A percentile compares a stretch with the other conserved stretches of the same genome.
phyloP scores from a whole-genome alignment of 2,329 filamentous ascomycete species.

The Alternaria tenuissima region DNA sequence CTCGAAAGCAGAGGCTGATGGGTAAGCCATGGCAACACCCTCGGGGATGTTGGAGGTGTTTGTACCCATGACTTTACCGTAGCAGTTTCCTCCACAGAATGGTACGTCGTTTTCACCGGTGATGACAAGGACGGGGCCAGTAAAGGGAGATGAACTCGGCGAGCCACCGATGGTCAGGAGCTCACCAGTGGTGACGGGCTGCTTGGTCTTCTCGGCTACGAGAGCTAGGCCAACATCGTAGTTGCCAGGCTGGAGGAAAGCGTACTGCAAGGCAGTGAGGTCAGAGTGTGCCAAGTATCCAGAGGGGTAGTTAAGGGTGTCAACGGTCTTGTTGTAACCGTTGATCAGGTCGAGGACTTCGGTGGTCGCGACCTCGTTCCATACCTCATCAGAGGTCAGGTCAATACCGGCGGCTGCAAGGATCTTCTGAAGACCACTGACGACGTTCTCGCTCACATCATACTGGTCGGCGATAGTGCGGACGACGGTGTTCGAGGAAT shows the following conservation, averaged over 20 bases:
- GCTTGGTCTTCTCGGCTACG: slow-evolving; percentile 57
- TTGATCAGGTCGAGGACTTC: slow-evolving; percentile 43
- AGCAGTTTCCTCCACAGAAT: slow-evolving; percentile 71
- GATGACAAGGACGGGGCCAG: slow-evolving; percentile 66
- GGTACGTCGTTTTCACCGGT: slow-evolving; percentile 62
- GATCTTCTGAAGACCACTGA: slow-evolving; percentile 27
- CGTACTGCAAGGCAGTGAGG: slow-evolving; percentile 60
- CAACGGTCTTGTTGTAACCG: slow-evolving; percentile 39
- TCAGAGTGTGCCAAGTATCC: slow-evolving; percentile 64
- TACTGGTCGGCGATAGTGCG: slow-evolving; percentile 19
- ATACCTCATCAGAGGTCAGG: slow-evolving; percentile 30
- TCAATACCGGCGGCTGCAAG: slow-evolving; percentile 25
- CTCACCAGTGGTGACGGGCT: slow-evolving; percentile 67
- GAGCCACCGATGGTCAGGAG: slow-evolving; percentile 63
- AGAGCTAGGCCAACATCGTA: slow-evolving; percentile 65
- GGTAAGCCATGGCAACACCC: slow-evolving; percentile 54
- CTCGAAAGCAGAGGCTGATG: slow-evolving; percentile 59
- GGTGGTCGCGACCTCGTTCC: slow-evolving; percentile 40
- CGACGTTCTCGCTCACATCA: slow-evolving; percentile 19
- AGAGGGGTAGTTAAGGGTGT: slow-evolving; percentile 44
- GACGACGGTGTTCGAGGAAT: slow-evolving; percentile 27
- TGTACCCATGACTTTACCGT: slow-evolving; percentile 49
- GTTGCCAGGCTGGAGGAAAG: slow-evolving; percentile 58
- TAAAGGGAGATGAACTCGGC: slow-evolving; percentile 51
- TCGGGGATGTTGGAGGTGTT: slow-evolving; percentile 56